phyloP scores from a whole-genome alignment of 257 asterid species.

The Primulina huaijiensis region DNA sequence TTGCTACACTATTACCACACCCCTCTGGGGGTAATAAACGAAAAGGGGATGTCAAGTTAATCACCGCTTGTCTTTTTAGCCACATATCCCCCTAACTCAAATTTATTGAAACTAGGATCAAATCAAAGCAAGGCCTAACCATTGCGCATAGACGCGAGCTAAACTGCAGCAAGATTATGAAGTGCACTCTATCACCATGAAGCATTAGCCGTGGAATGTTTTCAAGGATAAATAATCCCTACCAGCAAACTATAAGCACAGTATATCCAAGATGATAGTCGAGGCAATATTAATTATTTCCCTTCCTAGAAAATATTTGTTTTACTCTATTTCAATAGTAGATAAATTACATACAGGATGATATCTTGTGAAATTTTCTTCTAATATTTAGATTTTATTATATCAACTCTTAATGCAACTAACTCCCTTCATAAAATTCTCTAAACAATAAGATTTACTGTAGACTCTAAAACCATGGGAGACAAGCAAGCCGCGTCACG shows the following conservation, averaged over 20 bases:
- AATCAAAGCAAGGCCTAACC: neutral
- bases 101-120: neutral
- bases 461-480: no score
- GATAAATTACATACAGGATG: neutral
- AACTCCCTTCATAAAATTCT: no score
- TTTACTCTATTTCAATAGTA: neutral
- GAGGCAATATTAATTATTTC: neutral
- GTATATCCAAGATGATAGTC: neutral
- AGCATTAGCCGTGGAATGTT: neutral
- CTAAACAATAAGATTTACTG: no score
- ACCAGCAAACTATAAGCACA: neutral
- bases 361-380: neutral
- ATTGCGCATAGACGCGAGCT: neutral
- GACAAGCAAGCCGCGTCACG: no score
- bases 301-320: neutral
- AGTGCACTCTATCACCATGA: neutral
- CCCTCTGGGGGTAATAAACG: no score
- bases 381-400: no score
- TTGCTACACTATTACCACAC: no score
- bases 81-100: neutral
- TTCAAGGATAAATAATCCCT: neutral
- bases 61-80: neutral
- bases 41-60: no score
- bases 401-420: neutral
- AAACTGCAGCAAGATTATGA: neutral